Base-by-base conservation (phyloP, 371 early-diverging fungal genomes). In the Saksenaea oblongispora region DNA sequence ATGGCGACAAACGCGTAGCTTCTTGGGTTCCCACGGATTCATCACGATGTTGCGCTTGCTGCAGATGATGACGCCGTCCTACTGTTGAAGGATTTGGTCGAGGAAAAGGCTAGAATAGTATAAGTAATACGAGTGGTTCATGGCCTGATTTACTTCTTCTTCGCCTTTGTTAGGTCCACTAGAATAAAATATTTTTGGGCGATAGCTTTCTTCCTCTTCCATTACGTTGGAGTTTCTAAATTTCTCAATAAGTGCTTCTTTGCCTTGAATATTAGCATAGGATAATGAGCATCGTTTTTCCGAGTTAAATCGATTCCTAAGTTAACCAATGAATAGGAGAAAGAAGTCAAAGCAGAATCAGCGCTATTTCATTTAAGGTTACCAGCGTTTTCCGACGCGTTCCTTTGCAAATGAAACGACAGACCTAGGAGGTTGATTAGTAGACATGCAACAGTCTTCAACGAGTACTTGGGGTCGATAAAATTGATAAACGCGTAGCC, bases 401-500 rank as follows among this genome's bases (percentile, higher is more conserved):
- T 86, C 77, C 27, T 86, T 75, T 3, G 89, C 87, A 72, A 98
- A 97, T 0, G 88, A 77, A 1, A 88, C 63, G 14, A 92, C 84
- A 10, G 85, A 79, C 11, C 86, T 85, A 61, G 4, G 1, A 54
- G 22, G n/a, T n/a, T n/a, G n/a, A n/a, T n/a, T n/a, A n/a, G n/a
- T n/a, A n/a, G n/a, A n/a, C n/a, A n/a, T n/a, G n/a, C n/a, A n/a
- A n/a, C n/a, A n/a, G n/a, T n/a, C n/a, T n/a, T n/a, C n/a, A n/a
- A n/a, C n/a, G n/a, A n/a, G 55, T 84, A 86, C 76, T 73, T 66
- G 15, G 84, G 64, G 53, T 85, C 79, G 51, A 85, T 80, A 74
- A 96, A 94, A 77, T 96, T 95, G 67, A 95, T 90, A 70, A 97
- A 97, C 3, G 95, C 95, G 67, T 95, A 93, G 4, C 93, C 93